Conservation (phyloP, 1,139 yeast genomes). For the Hansenula lynferdii region DNA sequence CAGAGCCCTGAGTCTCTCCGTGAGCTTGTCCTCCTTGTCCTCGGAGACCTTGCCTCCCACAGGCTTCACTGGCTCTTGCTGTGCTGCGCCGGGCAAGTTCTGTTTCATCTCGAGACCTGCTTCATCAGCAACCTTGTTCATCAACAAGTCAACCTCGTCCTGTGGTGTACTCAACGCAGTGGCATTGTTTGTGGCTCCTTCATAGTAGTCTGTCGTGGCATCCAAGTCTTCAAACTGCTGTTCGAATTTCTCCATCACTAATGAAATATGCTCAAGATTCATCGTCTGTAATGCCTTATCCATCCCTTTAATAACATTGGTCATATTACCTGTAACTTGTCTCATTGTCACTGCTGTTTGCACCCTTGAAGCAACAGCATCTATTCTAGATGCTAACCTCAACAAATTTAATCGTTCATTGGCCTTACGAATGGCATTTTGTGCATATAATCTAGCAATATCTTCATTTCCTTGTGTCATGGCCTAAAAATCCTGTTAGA, state of each 20-base stretch:
- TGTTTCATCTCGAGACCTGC: conserved; percentile 94
- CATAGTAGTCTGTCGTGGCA: conserved; percentile 90
- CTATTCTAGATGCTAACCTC: conserved; percentile 83
- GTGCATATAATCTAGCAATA: conserved; percentile 92
- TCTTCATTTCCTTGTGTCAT: conserved; percentile 83
- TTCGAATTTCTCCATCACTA: conserved; percentile 97
- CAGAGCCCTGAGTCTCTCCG: conserved; percentile 84
- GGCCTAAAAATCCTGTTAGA: too few species aligned
- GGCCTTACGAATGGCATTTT: conserved; percentile 89
- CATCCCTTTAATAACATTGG: conserved; percentile 91
- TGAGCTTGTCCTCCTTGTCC: conserved; percentile 81
- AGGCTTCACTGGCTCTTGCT: conserved; percentile 28
- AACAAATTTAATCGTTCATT: conserved; percentile 82
- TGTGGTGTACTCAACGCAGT: conserved; percentile 90
- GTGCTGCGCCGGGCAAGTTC: conserved; percentile 39
- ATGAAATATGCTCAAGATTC: conserved; percentile 88
- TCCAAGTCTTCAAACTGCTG: conserved; percentile 94
- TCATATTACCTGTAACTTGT: conserved; percentile 90
- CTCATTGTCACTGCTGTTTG: conserved; percentile 98
- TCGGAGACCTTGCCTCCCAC: conserved; percentile 49
- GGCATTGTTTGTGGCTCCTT: conserved; percentile 81
- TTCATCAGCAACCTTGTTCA: conserved; percentile 96
- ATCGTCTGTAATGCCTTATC: conserved; percentile 93
- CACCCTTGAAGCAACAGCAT: conserved; percentile 92
- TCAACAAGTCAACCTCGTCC: conserved; percentile 87